A percentile compares a stretch with the other conserved stretches of the same genome.
Conservation (phyloP, 2,329 filamentous ascomycete species). For the Aspergillus sp. region DNA sequence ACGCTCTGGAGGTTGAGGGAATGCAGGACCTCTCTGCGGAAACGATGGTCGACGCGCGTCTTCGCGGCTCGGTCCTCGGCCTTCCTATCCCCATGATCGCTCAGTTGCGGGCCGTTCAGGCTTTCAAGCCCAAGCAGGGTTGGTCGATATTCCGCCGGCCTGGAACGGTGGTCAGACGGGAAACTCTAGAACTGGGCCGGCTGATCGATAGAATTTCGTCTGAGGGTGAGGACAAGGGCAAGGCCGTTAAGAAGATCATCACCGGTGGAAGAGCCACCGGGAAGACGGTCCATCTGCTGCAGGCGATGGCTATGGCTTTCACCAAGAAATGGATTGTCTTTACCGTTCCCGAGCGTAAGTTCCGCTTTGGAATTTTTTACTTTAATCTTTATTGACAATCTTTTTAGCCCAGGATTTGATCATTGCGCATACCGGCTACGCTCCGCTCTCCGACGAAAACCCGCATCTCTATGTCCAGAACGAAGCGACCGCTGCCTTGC, state of each 20-base stretch:
- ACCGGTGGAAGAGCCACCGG: constrained; percentile 72
- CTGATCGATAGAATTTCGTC: constrained; percentile 58
- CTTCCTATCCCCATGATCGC: constrained; percentile 71
- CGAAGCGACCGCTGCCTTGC: constrained; percentile 69
- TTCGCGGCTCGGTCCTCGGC: constrained; percentile 65
- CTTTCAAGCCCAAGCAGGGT: constrained; percentile 85
- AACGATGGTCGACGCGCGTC: constrained; percentile 54
- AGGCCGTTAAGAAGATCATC: constrained; percentile 58
- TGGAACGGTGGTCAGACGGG: constrained; percentile 71
- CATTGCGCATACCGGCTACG: constrained; percentile 77
- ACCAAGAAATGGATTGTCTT: constrained; percentile 86
- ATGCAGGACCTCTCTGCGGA: constrained; percentile 60
- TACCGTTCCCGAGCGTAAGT: constrained; percentile 80
- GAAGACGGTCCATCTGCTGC: constrained; percentile 82
- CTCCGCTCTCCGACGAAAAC: constrained; percentile 57
- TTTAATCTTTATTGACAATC: constrained; percentile 11
- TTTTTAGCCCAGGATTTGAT: constrained; percentile 72
- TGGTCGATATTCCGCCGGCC: constrained; percentile 86
- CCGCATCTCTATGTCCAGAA: constrained; percentile 70
- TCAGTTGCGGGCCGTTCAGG: constrained; percentile 76
- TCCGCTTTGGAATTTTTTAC: neutral
- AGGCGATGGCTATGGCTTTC: constrained; percentile 78
- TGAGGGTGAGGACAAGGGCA: constrained; percentile 33
- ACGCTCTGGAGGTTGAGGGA: constrained; percentile 74
- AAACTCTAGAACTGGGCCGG: constrained; percentile 70